Percentiles rank a stretch among this genome's conserved stretches.
Evolutionary conservation across 805 yeast species (phyloP).

Genomic region (Kodamaea neixiangensis): DNA sequence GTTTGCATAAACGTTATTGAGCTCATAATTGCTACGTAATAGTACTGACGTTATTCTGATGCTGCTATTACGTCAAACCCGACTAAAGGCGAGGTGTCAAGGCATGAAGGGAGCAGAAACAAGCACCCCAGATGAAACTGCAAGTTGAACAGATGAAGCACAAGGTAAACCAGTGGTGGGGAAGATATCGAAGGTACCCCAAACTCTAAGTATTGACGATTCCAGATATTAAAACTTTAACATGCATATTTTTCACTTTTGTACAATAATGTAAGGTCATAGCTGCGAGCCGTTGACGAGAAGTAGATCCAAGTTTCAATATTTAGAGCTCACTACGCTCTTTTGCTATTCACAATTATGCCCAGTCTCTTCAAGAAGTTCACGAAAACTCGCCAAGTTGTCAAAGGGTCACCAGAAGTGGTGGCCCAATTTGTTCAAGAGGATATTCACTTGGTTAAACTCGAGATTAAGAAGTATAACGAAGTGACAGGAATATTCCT

Average conservation of each 20-base stretch:
- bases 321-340: neutral
- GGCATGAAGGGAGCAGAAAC: neutral
- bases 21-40: slow-evolving; percentile 1
- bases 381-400: slow-evolving; percentile 4
- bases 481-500: slow-evolving; percentile 22
- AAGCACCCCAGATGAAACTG: neutral
- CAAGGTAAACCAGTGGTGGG: neutral
- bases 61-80: neutral
- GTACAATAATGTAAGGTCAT: neutral
- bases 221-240: neutral
- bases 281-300: neutral
- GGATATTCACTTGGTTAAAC: slow-evolving; percentile 23
- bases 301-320: neutral
- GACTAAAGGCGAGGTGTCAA: neutral
- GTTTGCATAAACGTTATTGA: neutral
- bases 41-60: neutral
- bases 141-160: neutral
- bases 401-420: slow-evolving; percentile 19
- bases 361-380: neutral
- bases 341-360: neutral
- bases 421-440: slow-evolving; percentile 23
- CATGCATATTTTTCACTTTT: neutral
- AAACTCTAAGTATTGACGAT: neutral
- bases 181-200: neutral
- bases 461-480: slow-evolving; percentile 25